Evolutionary conservation across 495 filamentous ascomycete species (phyloP).

Genomic region (Staphylotrichum longicolle): DNA sequence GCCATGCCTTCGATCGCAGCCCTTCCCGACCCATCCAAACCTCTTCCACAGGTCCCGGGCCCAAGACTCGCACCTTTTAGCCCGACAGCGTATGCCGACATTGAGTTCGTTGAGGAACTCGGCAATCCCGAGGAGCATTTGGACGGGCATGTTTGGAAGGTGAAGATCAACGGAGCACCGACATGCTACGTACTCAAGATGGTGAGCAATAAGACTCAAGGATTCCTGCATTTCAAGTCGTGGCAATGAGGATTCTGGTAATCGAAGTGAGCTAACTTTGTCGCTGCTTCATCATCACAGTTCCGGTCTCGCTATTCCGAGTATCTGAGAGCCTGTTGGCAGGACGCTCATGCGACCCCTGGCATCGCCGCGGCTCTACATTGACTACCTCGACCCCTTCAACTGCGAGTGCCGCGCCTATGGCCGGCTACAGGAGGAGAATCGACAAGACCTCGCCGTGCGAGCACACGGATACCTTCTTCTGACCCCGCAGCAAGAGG

Average conservation of each 20-base stretch:
- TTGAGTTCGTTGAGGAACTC: slow-evolving; percentile 19
- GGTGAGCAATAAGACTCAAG: background rate
- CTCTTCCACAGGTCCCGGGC: slow-evolving; percentile 15
- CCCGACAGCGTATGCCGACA: slow-evolving; percentile 7
- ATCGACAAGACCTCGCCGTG: slow-evolving; percentile 18
- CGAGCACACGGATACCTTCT: slow-evolving; percentile 20
- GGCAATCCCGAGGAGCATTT: background rate
- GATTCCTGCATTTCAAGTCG: too few species aligned
- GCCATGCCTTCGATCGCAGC: background rate
- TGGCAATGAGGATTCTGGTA: too few species aligned
- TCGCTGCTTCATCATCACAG: background rate
- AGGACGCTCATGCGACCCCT: background rate
- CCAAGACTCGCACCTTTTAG: slow-evolving; percentile 19
- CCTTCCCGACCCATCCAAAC: background rate
- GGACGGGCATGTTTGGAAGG: slow-evolving; percentile 19
- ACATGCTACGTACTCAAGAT: slow-evolving; percentile 18
- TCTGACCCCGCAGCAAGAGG: slow-evolving; percentile 18
- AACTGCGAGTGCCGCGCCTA: slow-evolving; percentile 24
- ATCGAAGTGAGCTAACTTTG: too few species aligned
- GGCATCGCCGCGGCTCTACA: slow-evolving; percentile 3
- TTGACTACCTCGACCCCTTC: slow-evolving; percentile 21
- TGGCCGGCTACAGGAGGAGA: slow-evolving; percentile 20
- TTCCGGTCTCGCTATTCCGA: background rate
- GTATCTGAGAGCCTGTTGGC: background rate
- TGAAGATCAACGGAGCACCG: slow-evolving; percentile 7